Conservation (phyloP, 2,329 filamentous ascomycete genomes). For the Cercospora sesami region DNA sequence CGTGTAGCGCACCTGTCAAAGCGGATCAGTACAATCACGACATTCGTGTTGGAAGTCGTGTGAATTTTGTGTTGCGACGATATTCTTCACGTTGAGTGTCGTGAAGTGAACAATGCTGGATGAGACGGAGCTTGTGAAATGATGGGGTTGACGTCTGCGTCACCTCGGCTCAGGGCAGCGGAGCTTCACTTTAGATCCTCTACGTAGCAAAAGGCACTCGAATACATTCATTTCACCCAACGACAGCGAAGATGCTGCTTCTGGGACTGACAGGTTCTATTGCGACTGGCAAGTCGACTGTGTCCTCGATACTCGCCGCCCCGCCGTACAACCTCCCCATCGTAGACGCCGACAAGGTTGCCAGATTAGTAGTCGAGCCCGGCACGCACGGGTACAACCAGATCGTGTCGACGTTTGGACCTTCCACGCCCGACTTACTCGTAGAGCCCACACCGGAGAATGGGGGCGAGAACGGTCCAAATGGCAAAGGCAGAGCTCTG, state of each 20-base stretch:
- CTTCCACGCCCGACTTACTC: constrained; percentile 82
- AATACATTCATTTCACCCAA: not conserved
- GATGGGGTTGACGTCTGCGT: not conserved
- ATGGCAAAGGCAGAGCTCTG: constrained; percentile 68
- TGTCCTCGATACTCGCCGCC: constrained; percentile 76
- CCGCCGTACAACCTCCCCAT: constrained; percentile 84
- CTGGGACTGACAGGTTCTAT: constrained; percentile 96
- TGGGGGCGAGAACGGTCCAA: constrained; percentile 53
- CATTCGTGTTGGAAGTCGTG: not conserved
- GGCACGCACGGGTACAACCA: constrained; percentile 79
- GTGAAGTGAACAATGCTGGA: not conserved
- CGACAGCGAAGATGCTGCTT: constrained; percentile 70
- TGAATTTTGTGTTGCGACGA: not conserved
- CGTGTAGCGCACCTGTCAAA: not conserved
- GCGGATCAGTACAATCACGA: not conserved
- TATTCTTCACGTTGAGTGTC: not conserved
- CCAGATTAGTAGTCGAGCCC: constrained; percentile 90
- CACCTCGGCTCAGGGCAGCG: not conserved
- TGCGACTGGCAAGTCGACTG: constrained; percentile 96
- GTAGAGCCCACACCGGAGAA: constrained; percentile 55
- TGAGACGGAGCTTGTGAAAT: not conserved
- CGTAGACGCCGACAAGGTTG: constrained; percentile 90
- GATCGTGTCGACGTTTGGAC: constrained; percentile 78
- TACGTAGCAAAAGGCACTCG: not conserved
- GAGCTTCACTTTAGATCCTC: not conserved